These are phyloP conservation scores for Lachnum nothofagi DNA, from an alignment of 2,329 filamentous ascomycete genomes.

Conservation along the genomic window DNA sequence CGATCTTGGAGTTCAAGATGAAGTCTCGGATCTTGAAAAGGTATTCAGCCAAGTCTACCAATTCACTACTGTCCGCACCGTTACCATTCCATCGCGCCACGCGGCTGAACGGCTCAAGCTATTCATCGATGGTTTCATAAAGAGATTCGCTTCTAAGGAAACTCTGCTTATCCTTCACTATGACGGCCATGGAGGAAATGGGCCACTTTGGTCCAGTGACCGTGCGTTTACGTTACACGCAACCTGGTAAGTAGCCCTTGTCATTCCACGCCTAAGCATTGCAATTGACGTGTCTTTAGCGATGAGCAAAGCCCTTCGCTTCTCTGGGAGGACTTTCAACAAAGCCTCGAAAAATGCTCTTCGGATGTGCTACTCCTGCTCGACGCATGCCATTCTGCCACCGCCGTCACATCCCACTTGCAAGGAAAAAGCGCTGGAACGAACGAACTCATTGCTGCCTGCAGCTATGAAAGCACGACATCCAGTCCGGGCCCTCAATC, in stretches of 20 bases:
- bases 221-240: background rate
- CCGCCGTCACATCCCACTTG: background rate
- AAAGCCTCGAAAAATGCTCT: background rate
- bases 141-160: background rate
- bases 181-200: conserved; percentile 7
- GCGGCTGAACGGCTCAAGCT: background rate
- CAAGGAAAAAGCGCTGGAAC: background rate
- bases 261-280: background rate
- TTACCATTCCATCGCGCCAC: background rate
- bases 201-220: background rate
- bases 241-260: background rate
- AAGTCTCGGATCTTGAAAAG: background rate
- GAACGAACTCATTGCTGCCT: background rate
- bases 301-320: background rate
- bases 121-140: background rate
- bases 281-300: background rate
- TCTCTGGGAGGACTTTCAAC: background rate
- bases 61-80: background rate
- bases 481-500: background rate
- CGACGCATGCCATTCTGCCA: background rate
- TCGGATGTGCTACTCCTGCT: background rate
- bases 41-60: conserved; percentile 5
- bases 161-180: conserved; percentile 7
- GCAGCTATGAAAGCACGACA: background rate
- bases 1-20: conserved; percentile 3